These are phyloP conservation scores for Lactarius evosmus DNA, from an alignment of 768 basidiomycete species.

Conservation along the genomic window DNA sequence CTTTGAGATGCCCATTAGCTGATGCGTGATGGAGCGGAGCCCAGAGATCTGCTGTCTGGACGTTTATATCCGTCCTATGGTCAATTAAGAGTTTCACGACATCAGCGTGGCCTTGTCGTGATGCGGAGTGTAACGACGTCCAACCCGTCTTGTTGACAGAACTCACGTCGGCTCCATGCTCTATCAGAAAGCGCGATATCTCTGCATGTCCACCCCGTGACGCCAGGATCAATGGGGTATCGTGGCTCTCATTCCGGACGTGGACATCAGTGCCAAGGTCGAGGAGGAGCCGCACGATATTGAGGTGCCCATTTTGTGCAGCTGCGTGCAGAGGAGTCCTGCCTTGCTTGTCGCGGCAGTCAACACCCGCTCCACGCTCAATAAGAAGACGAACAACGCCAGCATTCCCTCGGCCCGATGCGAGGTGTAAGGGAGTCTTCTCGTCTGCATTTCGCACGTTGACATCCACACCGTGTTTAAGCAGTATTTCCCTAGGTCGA, in stretches of 20 bases:
- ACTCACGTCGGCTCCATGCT: neutral
- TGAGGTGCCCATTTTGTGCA: neutral
- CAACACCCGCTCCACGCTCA: neutral
- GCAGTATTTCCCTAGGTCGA: neutral
- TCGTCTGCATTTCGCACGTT: too few species aligned
- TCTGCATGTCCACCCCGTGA: neutral
- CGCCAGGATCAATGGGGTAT: neutral
- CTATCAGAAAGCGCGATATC: neutral
- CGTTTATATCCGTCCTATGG: neutral
- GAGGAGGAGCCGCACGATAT: neutral
- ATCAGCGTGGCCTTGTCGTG: neutral
- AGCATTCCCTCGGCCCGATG: neutral
- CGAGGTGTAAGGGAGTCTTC: too few species aligned
- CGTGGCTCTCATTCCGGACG: neutral
- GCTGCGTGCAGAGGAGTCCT: neutral
- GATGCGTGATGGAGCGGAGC: too few species aligned
- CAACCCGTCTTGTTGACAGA: too few species aligned
- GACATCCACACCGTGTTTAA: too few species aligned
- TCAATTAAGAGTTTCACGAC: too few species aligned
- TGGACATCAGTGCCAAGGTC: neutral
- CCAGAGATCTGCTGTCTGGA: neutral
- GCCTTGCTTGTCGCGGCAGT: neutral
- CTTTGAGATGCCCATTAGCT: too few species aligned
- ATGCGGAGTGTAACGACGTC: neutral
- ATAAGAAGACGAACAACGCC: neutral